A percentile compares a stretch with the other conserved stretches of the same genome.
Conservation (phyloP, 805 yeast genomes). For the Myxozyma monticola region DNA sequence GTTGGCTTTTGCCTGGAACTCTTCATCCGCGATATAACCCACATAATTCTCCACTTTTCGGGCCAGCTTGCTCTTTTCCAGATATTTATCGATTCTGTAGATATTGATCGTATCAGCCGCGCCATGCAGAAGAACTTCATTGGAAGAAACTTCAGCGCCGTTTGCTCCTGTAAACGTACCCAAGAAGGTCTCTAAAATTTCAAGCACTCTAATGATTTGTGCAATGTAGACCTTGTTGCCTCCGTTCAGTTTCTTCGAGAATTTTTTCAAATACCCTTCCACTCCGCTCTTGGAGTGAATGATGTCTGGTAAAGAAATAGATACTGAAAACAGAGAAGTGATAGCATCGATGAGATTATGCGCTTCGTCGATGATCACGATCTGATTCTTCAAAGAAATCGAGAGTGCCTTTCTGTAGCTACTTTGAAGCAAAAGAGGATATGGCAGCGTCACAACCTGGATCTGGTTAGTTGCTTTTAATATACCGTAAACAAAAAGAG, state of each 20-base stretch:
- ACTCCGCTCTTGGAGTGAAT: slow-evolving; percentile 49
- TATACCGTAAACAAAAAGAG: not conserved
- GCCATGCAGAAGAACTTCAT: slow-evolving; percentile 56
- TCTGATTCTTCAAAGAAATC: slow-evolving; percentile 58
- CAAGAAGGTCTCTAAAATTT: slow-evolving; percentile 43
- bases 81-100: slow-evolving; percentile 62
- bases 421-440: slow-evolving; percentile 69
- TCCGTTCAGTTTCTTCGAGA: slow-evolving; percentile 63
- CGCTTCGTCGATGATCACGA: slow-evolving; percentile 88
- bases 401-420: slow-evolving; percentile 60
- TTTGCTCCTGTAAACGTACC: slow-evolving; percentile 30
- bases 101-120: slow-evolving; percentile 73
- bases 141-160: slow-evolving; percentile 55
- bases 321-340: slow-evolving; percentile 63
- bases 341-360: slow-evolving; percentile 83
- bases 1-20: not conserved
- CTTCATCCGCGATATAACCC: slow-evolving; percentile 1
- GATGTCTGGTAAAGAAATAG: slow-evolving; percentile 55
- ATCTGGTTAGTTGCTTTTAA: not conserved
- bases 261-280: slow-evolving; percentile 56
- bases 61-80: slow-evolving; percentile 71
- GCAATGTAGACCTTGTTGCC: slow-evolving; percentile 69
- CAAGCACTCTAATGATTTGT: slow-evolving; percentile 61
- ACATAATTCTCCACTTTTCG: slow-evolving; percentile 74
- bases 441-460: slow-evolving; percentile 70